Conservation (phyloP, 108 stramenopile species). For the Nannochloropsis salina region DNA sequence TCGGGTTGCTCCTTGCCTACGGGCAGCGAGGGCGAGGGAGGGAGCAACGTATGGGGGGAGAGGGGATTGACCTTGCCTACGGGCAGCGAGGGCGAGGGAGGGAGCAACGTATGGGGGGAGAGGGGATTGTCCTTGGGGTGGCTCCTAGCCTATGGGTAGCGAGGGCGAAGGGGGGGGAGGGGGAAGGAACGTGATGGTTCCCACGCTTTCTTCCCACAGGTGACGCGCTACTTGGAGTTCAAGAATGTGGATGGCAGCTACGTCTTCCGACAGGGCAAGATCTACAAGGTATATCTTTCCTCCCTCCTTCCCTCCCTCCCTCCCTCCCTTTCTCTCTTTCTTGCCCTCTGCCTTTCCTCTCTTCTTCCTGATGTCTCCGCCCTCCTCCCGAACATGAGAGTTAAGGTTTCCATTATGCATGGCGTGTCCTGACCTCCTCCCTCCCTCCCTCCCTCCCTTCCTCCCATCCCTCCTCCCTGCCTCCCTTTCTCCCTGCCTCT, state of each 20-base stretch:
- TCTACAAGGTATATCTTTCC: constrained; percentile 57
- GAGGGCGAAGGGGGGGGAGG: neutral
- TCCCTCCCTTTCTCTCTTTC: constrained; percentile 5
- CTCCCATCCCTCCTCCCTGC: neutral
- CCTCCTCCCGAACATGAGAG: too few relatives aligned
- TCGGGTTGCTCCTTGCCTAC: too few relatives aligned
- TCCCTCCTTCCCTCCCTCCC: neutral
- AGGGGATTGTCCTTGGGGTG: too few relatives aligned
- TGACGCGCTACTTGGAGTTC: constrained; percentile 95
- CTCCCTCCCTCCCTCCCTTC: neutral
- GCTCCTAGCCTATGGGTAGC: too few relatives aligned
- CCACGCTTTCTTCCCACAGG: too few relatives aligned
- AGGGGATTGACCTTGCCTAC: too few relatives aligned
- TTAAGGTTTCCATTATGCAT: too few relatives aligned
- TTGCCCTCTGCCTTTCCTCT: neutral
- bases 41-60: too few relatives aligned
- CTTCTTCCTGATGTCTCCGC: neutral
- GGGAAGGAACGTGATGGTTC: too few relatives aligned
- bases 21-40: too few relatives aligned
- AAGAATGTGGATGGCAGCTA: constrained; percentile 90
- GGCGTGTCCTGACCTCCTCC: neutral
- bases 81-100: too few relatives aligned
- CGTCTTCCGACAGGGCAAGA: constrained; percentile 86
- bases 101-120: too few relatives aligned
- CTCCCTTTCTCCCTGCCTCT: neutral